A percentile compares a stretch with the other conserved stretches of the same genome.
phyloP scores from a whole-genome alignment of 495 filamentous ascomycete species.

The Acidomyces sp. region DNA sequence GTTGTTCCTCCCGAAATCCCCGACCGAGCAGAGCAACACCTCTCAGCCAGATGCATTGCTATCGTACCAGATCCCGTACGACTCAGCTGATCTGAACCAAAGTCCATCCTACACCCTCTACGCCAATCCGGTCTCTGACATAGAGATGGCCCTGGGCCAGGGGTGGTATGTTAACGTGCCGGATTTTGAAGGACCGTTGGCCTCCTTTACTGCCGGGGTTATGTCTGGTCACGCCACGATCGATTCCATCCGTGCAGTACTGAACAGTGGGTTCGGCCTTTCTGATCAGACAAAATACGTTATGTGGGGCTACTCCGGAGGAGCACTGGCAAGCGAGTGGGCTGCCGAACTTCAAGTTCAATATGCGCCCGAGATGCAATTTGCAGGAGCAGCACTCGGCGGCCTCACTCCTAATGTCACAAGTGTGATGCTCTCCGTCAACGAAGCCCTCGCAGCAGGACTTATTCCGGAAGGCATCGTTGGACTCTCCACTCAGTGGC shows the following conservation, averaged over 20 bases:
- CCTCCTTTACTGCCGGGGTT: slow-evolving; percentile 32
- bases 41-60: slow-evolving; percentile 22
- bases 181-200: slow-evolving; percentile 36
- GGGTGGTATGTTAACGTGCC: slow-evolving; percentile 39
- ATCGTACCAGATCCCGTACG: slow-evolving; percentile 36
- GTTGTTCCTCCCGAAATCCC: slow-evolving; percentile 31
- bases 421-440: slow-evolving; percentile 19
- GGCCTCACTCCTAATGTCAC: slow-evolving; percentile 32
- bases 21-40: background rate
- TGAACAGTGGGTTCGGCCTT: slow-evolving; percentile 6
- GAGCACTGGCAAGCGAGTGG: slow-evolving; percentile 40
- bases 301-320: slow-evolving; percentile 49
- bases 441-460: slow-evolving; percentile 11
- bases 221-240: slow-evolving; percentile 36
- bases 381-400: slow-evolving; percentile 39
- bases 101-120: slow-evolving; percentile 25
- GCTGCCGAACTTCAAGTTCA: slow-evolving; percentile 38
- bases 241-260: slow-evolving; percentile 33
- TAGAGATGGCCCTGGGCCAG: slow-evolving; percentile 26
- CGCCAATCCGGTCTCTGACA: slow-evolving; percentile 1
- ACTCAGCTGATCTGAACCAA: slow-evolving; percentile 28
- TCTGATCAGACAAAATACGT: background rate
- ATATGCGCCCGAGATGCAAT: slow-evolving; percentile 42
- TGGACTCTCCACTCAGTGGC: slow-evolving; percentile 13
- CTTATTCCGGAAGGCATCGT: slow-evolving; percentile 11